Base-by-base conservation (phyloP, 148 eudicot genomes). In the Pharnaceum exiguum region DNA sequence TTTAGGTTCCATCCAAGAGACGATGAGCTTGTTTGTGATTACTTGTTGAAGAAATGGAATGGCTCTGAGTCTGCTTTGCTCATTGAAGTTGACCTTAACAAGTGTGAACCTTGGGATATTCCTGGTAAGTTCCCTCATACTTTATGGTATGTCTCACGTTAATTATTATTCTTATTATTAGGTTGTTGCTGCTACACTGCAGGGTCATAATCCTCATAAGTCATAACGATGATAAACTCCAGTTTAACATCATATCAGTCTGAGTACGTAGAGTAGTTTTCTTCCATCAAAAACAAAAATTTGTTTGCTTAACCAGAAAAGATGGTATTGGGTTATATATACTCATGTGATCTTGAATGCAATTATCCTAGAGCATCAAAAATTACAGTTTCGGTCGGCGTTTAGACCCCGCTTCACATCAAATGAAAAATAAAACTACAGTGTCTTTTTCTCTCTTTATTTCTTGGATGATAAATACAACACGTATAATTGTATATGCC, bases 101-200 rank as follows among this genome's bases (percentile, higher is more conserved):
- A 84, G 77, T 76, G 82, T 48, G 97, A 90, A 30, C 97, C 97
- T 58, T 90, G 97, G 97, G 97, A 90, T 52, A 71, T 90, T 74
- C 95, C 97, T 47, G 81, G 97, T 89, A 2, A 38, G 71, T 73
- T 17, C 26, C 15, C 2, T 18, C 24, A n/a, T n/a, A n/a, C n/a
- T n/a, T n/a, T n/a, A n/a, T n/a, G n/a, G n/a, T n/a, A n/a, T n/a
- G n/a, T 50, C 8, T 46, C 11, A 3, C 3, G 53, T 4, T 3
- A 5, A 9, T 18, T 39, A 11, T 42, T 12, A 17, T 10, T 31
- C 8, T 17, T 13, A 9, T 26, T 37, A 10, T 31, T 38, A 52
- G 46, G 3, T 9, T 15, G n/a, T 23, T 46, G 19, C 37, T 36
- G 18, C 33, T 11, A 15, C 50, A 37, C 43, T n/a, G 29, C 19